A percentile compares a stretch with the other conserved stretches of the same genome.
phyloP scores from a whole-genome alignment of 2,329 filamentous ascomycete genomes.

The Didymella lethalis region DNA sequence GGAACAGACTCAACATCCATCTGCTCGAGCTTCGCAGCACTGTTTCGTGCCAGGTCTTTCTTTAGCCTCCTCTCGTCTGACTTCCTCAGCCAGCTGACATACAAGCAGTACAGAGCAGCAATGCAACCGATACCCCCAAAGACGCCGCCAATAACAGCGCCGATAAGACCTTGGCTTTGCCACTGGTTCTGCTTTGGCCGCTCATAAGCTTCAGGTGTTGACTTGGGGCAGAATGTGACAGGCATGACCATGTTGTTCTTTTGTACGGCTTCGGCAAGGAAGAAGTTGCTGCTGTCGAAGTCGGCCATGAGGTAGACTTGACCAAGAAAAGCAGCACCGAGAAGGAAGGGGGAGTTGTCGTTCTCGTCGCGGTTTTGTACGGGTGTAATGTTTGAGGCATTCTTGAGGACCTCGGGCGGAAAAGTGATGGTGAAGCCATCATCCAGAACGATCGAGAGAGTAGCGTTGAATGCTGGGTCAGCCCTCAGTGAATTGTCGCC shows the following conservation, averaged over 20 bases:
- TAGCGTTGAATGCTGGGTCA: slow-evolving; percentile 49
- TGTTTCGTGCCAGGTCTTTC: slow-evolving; percentile 38
- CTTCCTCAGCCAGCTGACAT: slow-evolving; percentile 40
- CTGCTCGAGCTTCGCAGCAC: slow-evolving; percentile 42
- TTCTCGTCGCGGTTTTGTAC: slow-evolving; percentile 43
- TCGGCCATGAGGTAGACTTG: slow-evolving; percentile 57
- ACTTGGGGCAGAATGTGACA: slow-evolving; percentile 51
- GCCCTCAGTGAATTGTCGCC: slow-evolving; percentile 51
- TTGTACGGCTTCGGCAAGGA: slow-evolving; percentile 51
- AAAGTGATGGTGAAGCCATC: slow-evolving; percentile 53
- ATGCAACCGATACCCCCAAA: slow-evolving; percentile 46
- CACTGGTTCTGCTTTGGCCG: slow-evolving; percentile 41
- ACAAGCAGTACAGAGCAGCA: slow-evolving; percentile 40
- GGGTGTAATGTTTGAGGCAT: slow-evolving; percentile 51
- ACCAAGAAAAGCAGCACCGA: slow-evolving; percentile 53
- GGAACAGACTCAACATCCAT: slow-evolving; percentile 45
- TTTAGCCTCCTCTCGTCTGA: slow-evolving; percentile 39
- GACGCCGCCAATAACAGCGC: slow-evolving; percentile 51
- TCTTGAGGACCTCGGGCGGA: slow-evolving; percentile 49
- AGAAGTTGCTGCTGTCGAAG: slow-evolving; percentile 52
- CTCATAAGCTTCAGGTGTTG: slow-evolving; percentile 46
- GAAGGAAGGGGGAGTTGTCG: slow-evolving; percentile 44
- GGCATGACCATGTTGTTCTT: slow-evolving; percentile 54
- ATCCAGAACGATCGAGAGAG: slow-evolving; percentile 52
- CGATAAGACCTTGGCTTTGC: slow-evolving; percentile 47